phyloP scores from a whole-genome alignment of 768 basidiomycete species.

The Suillus brevipes region DNA sequence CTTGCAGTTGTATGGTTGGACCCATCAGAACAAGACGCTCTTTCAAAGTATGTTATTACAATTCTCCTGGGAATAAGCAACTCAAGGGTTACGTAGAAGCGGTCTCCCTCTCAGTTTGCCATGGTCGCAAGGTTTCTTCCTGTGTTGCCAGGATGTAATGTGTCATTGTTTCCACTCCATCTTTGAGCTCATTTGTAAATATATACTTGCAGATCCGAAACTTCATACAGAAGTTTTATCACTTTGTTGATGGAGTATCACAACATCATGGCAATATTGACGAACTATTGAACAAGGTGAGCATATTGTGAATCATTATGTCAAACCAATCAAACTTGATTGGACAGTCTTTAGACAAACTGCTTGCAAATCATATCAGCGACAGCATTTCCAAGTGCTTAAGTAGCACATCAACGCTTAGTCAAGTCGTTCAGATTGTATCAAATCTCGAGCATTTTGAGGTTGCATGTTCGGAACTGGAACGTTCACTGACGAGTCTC shows the following conservation, averaged over 20 bases:
- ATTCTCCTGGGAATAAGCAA: constrained; percentile 1
- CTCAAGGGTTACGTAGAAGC: constrained; percentile 42
- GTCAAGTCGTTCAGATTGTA: constrained; percentile 91
- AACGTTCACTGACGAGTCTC: constrained; percentile 78
- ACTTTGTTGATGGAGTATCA: constrained; percentile 92
- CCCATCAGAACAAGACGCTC: constrained; percentile 59
- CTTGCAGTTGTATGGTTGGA: constrained; percentile 84
- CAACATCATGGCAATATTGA: constrained; percentile 92
- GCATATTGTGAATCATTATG: background rate
- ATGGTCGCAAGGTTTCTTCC: constrained; percentile 93
- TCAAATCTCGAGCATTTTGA: constrained; percentile 93
- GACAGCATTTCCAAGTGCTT: constrained; percentile 76
- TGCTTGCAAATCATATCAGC: constrained; percentile 76
- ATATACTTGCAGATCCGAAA: constrained; percentile 60
- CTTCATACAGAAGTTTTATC: constrained; percentile 94
- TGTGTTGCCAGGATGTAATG: constrained; percentile 85
- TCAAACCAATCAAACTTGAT: background rate
- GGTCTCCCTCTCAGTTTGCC: constrained; percentile 73
- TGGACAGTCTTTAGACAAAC: constrained; percentile 77
- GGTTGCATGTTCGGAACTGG: constrained; percentile 80
- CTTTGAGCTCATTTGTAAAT: constrained; percentile 5
- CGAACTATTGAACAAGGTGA: constrained; percentile 84
- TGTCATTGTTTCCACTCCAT: background rate
- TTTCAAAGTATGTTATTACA: constrained; percentile 46
- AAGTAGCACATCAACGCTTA: constrained; percentile 71